A percentile compares a stretch with the other conserved stretches of the same genome.
Conservation (phyloP, 768 basidiomycete species). For the Calocybe gangraenosa region DNA sequence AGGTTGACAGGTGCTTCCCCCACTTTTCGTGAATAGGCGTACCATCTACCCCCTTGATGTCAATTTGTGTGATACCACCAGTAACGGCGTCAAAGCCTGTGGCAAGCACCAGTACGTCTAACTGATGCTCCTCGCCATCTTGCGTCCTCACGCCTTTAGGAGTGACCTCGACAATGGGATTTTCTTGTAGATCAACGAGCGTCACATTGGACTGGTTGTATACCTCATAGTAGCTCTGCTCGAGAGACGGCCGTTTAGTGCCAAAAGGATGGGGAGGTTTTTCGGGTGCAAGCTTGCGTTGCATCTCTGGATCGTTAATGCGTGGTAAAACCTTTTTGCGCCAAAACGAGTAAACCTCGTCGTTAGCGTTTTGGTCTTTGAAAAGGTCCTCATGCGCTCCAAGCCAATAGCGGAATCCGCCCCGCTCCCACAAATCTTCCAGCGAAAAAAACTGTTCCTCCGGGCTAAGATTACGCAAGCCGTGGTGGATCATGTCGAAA, state of each 20-base stretch:
- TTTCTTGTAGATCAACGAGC: slow-evolving; percentile 17
- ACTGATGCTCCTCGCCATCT: slow-evolving; percentile 16
- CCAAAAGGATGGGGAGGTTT: slow-evolving; percentile 22
- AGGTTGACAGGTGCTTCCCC: slow-evolving; percentile 15
- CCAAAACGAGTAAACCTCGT: slow-evolving; percentile 21
- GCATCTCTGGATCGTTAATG: slow-evolving; percentile 13
- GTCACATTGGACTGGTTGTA: slow-evolving; percentile 20
- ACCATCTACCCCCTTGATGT: slow-evolving; percentile 18
- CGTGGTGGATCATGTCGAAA: slow-evolving; percentile 8
- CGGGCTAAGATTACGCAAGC: slow-evolving; percentile 8
- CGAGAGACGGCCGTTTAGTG: slow-evolving; percentile 16
- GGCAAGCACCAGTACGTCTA: slow-evolving; percentile 20
- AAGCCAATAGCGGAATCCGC: slow-evolving; percentile 17
- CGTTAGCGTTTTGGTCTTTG: slow-evolving; percentile 14
- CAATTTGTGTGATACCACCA: slow-evolving; percentile 17
- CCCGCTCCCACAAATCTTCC: slow-evolving; percentile 18
- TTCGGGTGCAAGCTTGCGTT: slow-evolving; percentile 20
- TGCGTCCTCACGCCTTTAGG: slow-evolving; percentile 15
- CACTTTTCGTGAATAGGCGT: slow-evolving; percentile 18
- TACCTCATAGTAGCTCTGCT: slow-evolving; percentile 20
- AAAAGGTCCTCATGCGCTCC: slow-evolving; percentile 14
- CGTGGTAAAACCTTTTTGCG: slow-evolving; percentile 16
- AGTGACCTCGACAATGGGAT: slow-evolving; percentile 17
- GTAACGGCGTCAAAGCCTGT: slow-evolving; percentile 23
- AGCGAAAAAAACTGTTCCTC: slow-evolving; percentile 18